Evolutionary conservation across 2,329 filamentous ascomycete genomes (phyloP), one percentile per base, ranked within the genome.

Genomic region (Mycosphaerella sp.): DNA sequence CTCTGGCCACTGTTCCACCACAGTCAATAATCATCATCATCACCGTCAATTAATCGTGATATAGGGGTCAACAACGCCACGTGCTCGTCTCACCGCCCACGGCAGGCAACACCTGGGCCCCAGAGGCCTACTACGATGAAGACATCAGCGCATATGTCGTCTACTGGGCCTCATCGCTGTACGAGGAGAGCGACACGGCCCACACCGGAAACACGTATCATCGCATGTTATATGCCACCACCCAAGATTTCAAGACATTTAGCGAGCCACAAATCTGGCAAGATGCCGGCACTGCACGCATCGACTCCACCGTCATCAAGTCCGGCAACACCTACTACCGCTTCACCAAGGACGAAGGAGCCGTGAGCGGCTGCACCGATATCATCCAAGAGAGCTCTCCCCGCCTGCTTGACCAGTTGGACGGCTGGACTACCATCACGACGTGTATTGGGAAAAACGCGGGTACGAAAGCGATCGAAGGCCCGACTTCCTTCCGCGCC

Each of bases 201-300:
- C 80, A 82, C 61, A 78, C 72, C 0, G 79, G 79, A 17, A 65
- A 64, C 2, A 72, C 77, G 0, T 75, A 80, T 46, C 75, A 80
- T 54, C 74, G 77, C 42, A 80, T 80, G 77, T 62, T 80, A 77
- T 80, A 79, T 62, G 76, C 79, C 17, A 74, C 80, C 65, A 82
- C 80, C 1, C 69, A 66, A 45, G 79, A 82, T 67, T 82, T 82
- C 61, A 68, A 70, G 45, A 78, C 74, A 1, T 82, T 82, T 62
- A 73, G 70, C 14, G 38, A 73, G 1, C 77, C 80, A 0, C 65
- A 76, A 56, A 78, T 77, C 6, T 78, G 78, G 59, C 77, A 80
- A 51, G 78, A 80, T 46, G 74, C 73, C 2, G 74, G 76, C 8
- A 72, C 70, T 46, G 75, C 78, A 1, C 72, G 78, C 1, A 80